phyloP scores from a whole-genome alignment of 2,329 filamentous ascomycete genomes.

The Furcasterigmium furcatum region DNA sequence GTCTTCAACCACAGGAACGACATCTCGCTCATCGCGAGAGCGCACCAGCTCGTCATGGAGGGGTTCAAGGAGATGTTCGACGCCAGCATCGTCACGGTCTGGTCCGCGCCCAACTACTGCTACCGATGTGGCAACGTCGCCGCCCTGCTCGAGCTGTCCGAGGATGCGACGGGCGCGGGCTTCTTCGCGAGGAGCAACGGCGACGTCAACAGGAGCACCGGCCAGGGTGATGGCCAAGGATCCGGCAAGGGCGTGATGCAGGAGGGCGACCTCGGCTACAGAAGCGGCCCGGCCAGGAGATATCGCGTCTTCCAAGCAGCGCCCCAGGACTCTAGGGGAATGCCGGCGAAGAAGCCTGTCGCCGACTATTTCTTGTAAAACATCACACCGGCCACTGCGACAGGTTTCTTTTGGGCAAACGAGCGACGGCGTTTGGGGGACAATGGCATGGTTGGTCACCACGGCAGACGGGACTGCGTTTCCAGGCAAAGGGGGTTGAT shows the following conservation, averaged over 20 bases:
- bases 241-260: slow-evolving; percentile 39
- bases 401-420: slow-evolving; percentile 1
- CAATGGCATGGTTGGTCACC: neutral
- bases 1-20: slow-evolving; percentile 95
- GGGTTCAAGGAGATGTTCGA: slow-evolving; percentile 99
- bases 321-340: slow-evolving; percentile 90
- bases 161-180: slow-evolving; percentile 75
- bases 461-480: no score
- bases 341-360: slow-evolving; percentile 98
- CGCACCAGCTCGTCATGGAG: slow-evolving; percentile 98
- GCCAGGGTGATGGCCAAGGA: slow-evolving; percentile 30
- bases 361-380: slow-evolving; percentile 86
- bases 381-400: neutral
- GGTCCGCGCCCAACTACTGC: slow-evolving; percentile 96
- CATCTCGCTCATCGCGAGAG: slow-evolving; percentile 84
- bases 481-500: no score
- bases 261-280: slow-evolving; percentile 39
- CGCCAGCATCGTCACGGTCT: slow-evolving; percentile 94
- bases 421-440: neutral
- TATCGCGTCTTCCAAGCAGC: slow-evolving; percentile 97
- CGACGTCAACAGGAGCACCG: slow-evolving; percentile 59
- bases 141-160: slow-evolving; percentile 86
- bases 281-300: slow-evolving; percentile 74
- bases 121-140: slow-evolving; percentile 96
- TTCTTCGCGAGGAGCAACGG: slow-evolving; percentile 70